Conservation (phyloP, 2,329 filamentous ascomycete genomes). For the Cadophora malorum region DNA sequence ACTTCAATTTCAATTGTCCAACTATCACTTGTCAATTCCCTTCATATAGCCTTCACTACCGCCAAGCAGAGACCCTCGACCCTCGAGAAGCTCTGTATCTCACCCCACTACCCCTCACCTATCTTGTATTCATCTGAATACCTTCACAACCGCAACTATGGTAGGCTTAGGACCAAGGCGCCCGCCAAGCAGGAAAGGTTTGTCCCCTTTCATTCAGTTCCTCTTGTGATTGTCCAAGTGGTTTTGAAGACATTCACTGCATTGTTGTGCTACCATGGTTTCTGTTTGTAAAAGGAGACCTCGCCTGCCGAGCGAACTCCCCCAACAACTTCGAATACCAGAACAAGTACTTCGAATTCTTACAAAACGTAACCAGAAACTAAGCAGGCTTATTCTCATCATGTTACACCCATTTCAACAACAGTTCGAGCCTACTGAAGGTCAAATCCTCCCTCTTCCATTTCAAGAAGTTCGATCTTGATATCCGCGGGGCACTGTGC, state of each 20-base stretch:
- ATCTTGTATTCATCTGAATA: neutral
- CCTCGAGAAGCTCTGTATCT: conserved; percentile 2
- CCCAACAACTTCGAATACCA: conserved; percentile 10
- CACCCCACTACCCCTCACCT: conserved; percentile 4
- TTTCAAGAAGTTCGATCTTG: neutral
- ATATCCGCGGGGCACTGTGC: neutral
- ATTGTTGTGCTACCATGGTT: conserved; percentile 3
- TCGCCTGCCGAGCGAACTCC: neutral
- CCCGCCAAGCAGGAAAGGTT: conserved; percentile 76
- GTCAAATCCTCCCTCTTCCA: conserved; percentile 4
- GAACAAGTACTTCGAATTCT: neutral
- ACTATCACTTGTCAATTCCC: neutral
- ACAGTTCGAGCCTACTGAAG: neutral
- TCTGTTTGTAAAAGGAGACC: conserved; percentile 14
- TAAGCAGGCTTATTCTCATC: conserved; percentile 1
- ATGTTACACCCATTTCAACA: conserved; percentile 20
- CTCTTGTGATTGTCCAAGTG: conserved; percentile 23
- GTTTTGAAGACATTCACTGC: conserved; percentile 15
- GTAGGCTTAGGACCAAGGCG: conserved; percentile 50
- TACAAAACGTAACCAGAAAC: neutral
- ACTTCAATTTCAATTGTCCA: neutral
- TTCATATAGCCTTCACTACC: conserved; percentile 5
- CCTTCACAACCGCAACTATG: neutral
- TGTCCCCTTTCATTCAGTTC: conserved; percentile 42
- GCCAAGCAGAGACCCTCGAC: neutral